Evolutionary conservation across 2,329 filamentous ascomycete species (phyloP).

Genomic region (Aspergillus neoniger): DNA sequence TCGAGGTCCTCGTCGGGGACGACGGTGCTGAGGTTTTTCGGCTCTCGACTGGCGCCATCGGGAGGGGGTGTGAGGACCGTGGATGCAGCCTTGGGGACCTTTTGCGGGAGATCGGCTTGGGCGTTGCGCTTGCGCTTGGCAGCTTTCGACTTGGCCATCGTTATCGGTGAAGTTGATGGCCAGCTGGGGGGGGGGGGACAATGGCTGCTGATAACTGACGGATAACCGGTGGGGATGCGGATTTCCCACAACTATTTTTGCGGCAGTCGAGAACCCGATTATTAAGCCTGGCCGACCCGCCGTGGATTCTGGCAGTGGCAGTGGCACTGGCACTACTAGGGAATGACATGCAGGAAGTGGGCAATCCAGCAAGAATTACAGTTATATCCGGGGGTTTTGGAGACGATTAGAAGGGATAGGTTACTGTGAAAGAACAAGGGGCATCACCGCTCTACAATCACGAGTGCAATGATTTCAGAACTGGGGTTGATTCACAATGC

Average conservation of each 20-base stretch:
- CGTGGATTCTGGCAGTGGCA: not conserved
- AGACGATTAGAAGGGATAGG: too few relatives aligned
- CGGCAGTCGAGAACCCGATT: not conserved
- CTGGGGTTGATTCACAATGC: too few relatives aligned
- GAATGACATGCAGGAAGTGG: not conserved
- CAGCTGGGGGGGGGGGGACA: not conserved
- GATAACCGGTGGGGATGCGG: not conserved
- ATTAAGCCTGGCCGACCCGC: not conserved
- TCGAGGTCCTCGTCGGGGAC: constrained; percentile 62
- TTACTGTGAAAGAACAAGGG: too few relatives aligned
- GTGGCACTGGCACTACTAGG: not conserved
- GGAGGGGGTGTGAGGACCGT: constrained; percentile 26
- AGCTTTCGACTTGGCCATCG: constrained; percentile 33
- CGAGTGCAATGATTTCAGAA: too few relatives aligned
- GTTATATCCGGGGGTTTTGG: too few relatives aligned
- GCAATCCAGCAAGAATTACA: not conserved
- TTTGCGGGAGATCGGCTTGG: constrained; percentile 29
- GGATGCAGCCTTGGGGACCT: constrained; percentile 23
- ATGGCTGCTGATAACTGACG: not conserved
- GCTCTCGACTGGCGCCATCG: constrained; percentile 27
- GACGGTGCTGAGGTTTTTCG: constrained; percentile 29
- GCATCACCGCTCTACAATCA: too few relatives aligned
- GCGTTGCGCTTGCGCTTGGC: constrained; percentile 36
- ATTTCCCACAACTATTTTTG: not conserved
- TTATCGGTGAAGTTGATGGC: not conserved